These are phyloP conservation scores for Carnegiea gigantea DNA, from an alignment of 179 eudicot genomes.

Conservation along the genomic window DNA sequence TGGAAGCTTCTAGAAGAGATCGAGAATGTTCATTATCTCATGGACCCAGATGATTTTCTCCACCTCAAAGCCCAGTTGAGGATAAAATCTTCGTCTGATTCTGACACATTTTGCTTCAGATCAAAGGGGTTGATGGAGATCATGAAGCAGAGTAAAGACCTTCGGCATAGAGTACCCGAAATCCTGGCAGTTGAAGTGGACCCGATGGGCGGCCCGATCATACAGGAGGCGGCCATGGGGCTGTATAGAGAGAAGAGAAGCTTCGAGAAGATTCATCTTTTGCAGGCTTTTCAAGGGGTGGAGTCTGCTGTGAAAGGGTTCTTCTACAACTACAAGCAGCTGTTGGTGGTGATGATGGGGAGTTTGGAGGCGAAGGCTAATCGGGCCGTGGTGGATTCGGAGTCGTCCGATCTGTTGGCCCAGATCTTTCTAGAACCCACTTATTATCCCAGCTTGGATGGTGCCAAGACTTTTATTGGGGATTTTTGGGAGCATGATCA, in stretches of 20 bases:
- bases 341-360: constrained; percentile 62
- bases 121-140: constrained; percentile 51
- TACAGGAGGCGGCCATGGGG: constrained; percentile 73
- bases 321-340: constrained; percentile 60
- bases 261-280: constrained; percentile 54
- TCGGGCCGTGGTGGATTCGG: constrained; percentile 25
- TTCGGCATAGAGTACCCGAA: constrained; percentile 58
- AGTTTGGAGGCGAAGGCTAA: constrained; percentile 64
- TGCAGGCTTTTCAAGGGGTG: constrained; percentile 72
- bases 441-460: constrained; percentile 88
- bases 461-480: constrained; percentile 79
- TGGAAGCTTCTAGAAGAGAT: constrained; percentile 61
- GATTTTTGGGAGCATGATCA: constrained; percentile 53
- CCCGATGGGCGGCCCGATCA: constrained; percentile 73
- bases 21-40: constrained; percentile 52
- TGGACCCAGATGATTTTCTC: constrained; percentile 73
- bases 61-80: constrained; percentile 48
- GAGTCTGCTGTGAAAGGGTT: constrained; percentile 69
- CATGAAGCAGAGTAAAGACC: constrained; percentile 52
- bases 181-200: constrained; percentile 69
- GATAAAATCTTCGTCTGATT: constrained; percentile 44
- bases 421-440: constrained; percentile 71
- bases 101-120: constrained; percentile 65
- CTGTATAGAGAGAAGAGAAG: constrained; percentile 44
- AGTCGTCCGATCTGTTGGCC: constrained; percentile 46